phyloP scores from a whole-genome alignment of 768 basidiomycete species.

The Boletus pseudopeckii region DNA sequence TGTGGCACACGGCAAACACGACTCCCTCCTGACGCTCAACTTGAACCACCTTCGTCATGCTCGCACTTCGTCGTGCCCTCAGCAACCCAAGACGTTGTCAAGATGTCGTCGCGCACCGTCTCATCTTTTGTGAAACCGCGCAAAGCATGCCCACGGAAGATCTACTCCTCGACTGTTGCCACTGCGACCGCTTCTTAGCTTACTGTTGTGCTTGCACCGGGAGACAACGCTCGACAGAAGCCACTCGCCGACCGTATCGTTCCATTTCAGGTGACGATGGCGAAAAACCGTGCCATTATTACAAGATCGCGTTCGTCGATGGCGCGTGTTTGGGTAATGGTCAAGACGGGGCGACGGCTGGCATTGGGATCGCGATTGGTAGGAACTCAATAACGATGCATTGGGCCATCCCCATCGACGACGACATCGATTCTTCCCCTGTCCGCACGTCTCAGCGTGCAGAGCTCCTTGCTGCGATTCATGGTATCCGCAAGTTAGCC shows the following conservation, averaged over 20 bases:
- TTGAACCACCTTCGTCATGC: too few species aligned
- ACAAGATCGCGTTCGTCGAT: conserved; percentile 33
- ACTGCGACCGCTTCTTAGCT: conserved; percentile 13
- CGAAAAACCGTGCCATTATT: conserved; percentile 21
- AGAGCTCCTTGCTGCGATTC: conserved; percentile 32
- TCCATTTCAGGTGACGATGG: neutral
- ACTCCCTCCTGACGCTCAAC: too few species aligned
- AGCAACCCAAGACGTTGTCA: too few species aligned
- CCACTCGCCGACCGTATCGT: neutral
- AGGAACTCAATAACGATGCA: conserved; percentile 7
- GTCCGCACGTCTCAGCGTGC: conserved; percentile 33
- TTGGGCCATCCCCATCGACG: conserved; percentile 26
- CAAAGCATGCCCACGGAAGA: conserved; percentile 2
- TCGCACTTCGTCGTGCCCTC: too few species aligned
- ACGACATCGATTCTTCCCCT: conserved; percentile 17
- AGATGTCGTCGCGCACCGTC: conserved; percentile 12
- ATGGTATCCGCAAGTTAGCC: conserved; percentile 20
- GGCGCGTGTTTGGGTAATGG: conserved; percentile 35
- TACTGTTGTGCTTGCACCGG: conserved; percentile 12
- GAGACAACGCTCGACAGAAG: neutral
- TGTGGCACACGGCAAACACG: too few species aligned
- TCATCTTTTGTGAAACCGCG: conserved; percentile 11
- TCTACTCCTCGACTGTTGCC: conserved; percentile 7
- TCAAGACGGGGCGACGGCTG: conserved; percentile 20
- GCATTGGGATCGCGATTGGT: conserved; percentile 32